Evolutionary conservation across 768 basidiomycete species (phyloP), one percentile per base, ranked within the genome.

Genomic region (Lactifluus rugatus): DNA sequence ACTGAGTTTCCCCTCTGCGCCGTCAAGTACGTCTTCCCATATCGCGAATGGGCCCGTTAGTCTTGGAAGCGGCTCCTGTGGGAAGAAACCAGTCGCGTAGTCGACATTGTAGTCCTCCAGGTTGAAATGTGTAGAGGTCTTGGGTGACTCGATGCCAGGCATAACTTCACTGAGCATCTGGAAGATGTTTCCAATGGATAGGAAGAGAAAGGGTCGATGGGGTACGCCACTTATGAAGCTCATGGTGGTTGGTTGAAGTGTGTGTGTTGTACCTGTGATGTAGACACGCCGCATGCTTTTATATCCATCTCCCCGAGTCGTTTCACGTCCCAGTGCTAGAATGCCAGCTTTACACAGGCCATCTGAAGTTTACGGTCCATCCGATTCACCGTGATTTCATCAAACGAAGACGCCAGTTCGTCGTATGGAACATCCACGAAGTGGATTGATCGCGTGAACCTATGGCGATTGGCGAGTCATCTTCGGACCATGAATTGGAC

Each of bases 1-100:
- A 58, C 76, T 75, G 31, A 91, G 70, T 17, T 76, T 70, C 5
- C 70, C 74, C 65, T 71, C 76, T 25, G 85, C 88, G 21, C 75
- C 75, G 14, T 66, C 71, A 28, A 86, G 76, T 31, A 81, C 84
- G 34, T 72, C 62, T 71, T 94, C 92, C 93, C 91, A 98, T 5
- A 80, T 67, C 13, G 69, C 70, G 66, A 78, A 94, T 31, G 71
- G 69, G 9, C 66, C 68, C 5, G 76, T 74, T 25, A 95, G 74
- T 26, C 71, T 76, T 2, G 80, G 76, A 7, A 89, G 76, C 1
- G 83, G 83, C 37, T 73, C 70, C 2, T 78, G 70, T 0, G 94
- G 95, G 64, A 97, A 81, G 74, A 97, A 98, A 0, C 95, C 95
- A 0, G 89, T 85, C 14, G 78, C 70, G 9, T 78, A 73, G 62